These are phyloP conservation scores for Fusarium avenaceum DNA, from an alignment of 2,329 filamentous ascomycete species.

Conservation along the genomic window DNA sequence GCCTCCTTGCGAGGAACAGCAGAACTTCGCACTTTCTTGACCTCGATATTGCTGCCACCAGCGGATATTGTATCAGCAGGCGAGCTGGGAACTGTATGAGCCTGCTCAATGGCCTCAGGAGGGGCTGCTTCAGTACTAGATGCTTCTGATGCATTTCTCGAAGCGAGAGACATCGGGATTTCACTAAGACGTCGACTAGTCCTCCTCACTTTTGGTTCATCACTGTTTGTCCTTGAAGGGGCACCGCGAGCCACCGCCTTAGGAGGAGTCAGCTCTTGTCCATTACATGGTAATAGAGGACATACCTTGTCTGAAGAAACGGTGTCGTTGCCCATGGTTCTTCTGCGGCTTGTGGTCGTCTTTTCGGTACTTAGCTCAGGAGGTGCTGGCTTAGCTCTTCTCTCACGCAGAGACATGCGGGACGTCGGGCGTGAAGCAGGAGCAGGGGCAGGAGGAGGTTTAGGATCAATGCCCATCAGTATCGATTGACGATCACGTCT, in stretches of 20 bases:
- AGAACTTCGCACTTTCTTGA: conserved; percentile 72
- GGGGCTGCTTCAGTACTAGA: conserved; percentile 21
- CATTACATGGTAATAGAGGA: not conserved
- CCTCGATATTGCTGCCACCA: conserved; percentile 59
- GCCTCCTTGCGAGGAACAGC: conserved; percentile 61
- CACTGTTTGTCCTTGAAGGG: conserved; percentile 45
- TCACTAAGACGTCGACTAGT: conserved; percentile 64
- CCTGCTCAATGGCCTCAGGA: conserved; percentile 42
- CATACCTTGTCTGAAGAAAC: conserved; percentile 51
- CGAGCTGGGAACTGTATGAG: conserved; percentile 54
- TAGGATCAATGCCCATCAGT: conserved; percentile 52
- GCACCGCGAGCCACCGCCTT: conserved; percentile 55
- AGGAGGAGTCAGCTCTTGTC: conserved; percentile 18
- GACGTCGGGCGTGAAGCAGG: conserved; percentile 61
- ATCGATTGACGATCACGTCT: conserved; percentile 75
- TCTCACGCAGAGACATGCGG: conserved; percentile 79
- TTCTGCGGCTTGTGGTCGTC: conserved; percentile 65
- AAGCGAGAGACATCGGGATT: conserved; percentile 56
- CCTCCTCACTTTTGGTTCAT: conserved; percentile 51
- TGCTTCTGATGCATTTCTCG: conserved; percentile 18
- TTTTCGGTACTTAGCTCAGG: conserved; percentile 56
- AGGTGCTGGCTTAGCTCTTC: conserved; percentile 71
- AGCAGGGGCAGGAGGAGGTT: conserved; percentile 44
- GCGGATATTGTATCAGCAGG: conserved; percentile 58
- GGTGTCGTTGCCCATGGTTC: conserved; percentile 66